phyloP scores from a whole-genome alignment of 1,284 basidiomycete genomes.

The Ceratobasidium sp. region DNA sequence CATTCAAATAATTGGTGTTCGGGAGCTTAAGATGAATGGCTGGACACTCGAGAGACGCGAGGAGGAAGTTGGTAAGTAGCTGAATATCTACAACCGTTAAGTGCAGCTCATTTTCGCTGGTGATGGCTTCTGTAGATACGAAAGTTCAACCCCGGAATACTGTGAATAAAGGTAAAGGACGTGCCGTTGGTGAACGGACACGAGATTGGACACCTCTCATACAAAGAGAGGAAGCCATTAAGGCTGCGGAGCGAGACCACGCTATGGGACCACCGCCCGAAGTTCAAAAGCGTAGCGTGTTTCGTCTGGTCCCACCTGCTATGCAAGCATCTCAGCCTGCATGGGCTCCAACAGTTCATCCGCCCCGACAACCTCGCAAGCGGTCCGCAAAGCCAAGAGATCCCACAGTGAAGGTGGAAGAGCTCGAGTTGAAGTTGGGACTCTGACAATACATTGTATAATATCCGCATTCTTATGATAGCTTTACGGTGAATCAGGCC shows the following conservation, averaged over 20 bases:
- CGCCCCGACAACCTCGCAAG: neutral
- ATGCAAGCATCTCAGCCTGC: neutral
- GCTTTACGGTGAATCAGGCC: no score
- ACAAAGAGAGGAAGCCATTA: neutral
- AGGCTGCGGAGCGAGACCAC: neutral
- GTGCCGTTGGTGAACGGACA: neutral
- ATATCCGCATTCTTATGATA: no score
- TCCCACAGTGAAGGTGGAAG: slow-evolving; percentile 14
- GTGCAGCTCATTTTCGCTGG: neutral
- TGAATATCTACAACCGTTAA: no score
- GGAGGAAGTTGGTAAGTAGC: neutral
- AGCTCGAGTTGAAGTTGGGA: neutral
- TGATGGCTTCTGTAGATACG: no score
- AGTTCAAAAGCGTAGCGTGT: neutral
- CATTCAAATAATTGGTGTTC: slow-evolving; percentile 2
- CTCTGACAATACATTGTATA: no score
- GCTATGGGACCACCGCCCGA: no score
- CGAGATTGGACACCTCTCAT: neutral
- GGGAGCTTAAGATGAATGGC: neutral
- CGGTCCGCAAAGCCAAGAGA: neutral
- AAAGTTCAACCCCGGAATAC: no score
- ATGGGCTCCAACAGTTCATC: neutral
- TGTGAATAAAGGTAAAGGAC: neutral
- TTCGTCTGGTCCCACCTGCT: neutral
- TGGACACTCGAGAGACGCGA: slow-evolving; percentile 5